Base-by-base conservation (phyloP, 73 alveolate genomes). In the Loxodes magnus region DNA sequence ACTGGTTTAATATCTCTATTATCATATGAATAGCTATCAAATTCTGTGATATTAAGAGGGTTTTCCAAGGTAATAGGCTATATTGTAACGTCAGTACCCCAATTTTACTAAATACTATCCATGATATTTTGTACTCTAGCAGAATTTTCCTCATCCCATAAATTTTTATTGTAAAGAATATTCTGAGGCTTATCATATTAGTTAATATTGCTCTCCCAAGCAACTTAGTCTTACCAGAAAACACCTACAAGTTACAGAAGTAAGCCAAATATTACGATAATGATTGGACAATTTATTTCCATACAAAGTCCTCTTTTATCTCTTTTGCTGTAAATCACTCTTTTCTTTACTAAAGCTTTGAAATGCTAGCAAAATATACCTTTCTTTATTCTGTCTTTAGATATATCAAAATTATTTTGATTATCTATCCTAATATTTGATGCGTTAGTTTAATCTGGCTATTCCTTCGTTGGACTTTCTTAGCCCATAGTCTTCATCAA, bases 221-320 rank as follows among this genome's bases (percentile, higher is more conserved):
- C 20, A n/a, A 23, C 9, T 4, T 59, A 54, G 7, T 63, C 52
- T 17, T 43, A 44, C 6, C 3, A 23, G 38, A 63, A 70, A 61
- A 39, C 35, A 10, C 46, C 17, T 10, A 69, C 17, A 17, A 31
- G 24, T 10, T 73, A 35, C 6, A 79, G 22, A 4, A 59, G 70
- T 0, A 88, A 62, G 0, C 98, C 98, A 26, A 82, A 50, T 0
- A 87, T 56, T 15, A 89, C 71, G 34, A 90, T 71, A 20, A 81
- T 23, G 33, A 77, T 64, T 0, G 98, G 98, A 27, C 82, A 61
- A 26, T 85, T 64, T 10, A 90, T 57, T 56, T 90, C 98, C 23
- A 76, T 54, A 36, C 77, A 39, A 23, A 85, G 56, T 21, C 89
- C 81, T 51, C 86, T 90, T 51, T 49, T 61, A 55, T 86, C 92